Evolutionary conservation across 2,329 filamentous ascomycete genomes (phyloP).

Genomic region (Arthrobotrys sinensis): DNA sequence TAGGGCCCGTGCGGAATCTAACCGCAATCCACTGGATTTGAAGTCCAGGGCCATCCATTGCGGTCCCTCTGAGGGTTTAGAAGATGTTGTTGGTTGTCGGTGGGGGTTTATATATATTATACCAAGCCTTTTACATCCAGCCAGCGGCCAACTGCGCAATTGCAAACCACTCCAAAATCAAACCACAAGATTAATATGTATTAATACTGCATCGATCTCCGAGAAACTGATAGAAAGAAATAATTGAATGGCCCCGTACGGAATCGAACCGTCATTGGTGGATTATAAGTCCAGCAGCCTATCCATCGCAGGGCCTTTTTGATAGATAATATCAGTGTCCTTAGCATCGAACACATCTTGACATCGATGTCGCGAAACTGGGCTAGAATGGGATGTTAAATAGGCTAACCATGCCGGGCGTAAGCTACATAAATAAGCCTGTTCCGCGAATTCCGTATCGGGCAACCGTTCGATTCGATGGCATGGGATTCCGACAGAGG

Average conservation of each 20-base stretch:
- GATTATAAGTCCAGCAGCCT: constrained; percentile 9
- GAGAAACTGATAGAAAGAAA: neutral
- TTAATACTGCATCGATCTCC: no score
- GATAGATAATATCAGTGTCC: neutral
- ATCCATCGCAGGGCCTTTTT: constrained; percentile 6
- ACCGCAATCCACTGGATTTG: constrained; percentile 16
- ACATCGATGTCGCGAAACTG: no score
- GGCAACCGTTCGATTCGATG: constrained; percentile 6
- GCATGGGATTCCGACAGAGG: constrained; percentile 18
- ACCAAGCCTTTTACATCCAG: no score
- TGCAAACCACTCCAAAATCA: no score
- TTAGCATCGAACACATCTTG: neutral
- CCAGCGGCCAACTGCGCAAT: no score
- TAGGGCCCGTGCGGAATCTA: constrained; percentile 36
- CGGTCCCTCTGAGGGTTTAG: neutral
- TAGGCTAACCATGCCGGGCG: neutral
- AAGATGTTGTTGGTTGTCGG: neutral
- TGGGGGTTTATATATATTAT: neutral
- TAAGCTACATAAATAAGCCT: neutral
- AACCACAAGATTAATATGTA: neutral
- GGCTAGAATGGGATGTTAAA: no score
- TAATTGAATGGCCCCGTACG: neutral
- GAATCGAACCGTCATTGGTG: constrained; percentile 28
- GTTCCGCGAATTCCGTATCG: constrained; percentile 15
- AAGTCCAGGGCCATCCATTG: neutral